Base-by-base conservation (phyloP, 2,329 filamentous ascomycete species). In the Aciculosporium take region DNA sequence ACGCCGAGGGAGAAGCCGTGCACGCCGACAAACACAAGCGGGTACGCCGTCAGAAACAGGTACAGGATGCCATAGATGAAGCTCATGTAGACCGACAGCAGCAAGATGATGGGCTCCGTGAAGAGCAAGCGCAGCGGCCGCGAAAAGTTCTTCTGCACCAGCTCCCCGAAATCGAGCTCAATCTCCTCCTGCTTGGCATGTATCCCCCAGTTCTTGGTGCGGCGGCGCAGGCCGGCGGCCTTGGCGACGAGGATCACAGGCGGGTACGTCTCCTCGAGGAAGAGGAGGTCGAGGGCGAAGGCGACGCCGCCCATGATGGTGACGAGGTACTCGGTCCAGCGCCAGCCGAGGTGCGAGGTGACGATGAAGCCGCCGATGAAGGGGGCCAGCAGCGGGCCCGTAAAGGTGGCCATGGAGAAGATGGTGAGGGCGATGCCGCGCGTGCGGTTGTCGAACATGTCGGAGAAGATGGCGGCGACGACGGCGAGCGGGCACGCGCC, bases 21-120 rank as follows among this genome's bases (percentile, higher is more conserved):
- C 4, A 87, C 69, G 23, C 69, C 66, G 46, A 80, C 67, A 62
- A 91, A 94, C 37, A 93, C 81, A 34, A 91, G 73, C 0, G 83
- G 80, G 51, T 93, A 93, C 1, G 85, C 83, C 0, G 84, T 88
- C 40, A 94, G 68, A 65, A 91, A 91, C 21, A 89, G 77, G 54
- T 91, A 94, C 1, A 94, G 73, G 1, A 91, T 67, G 13, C 69
- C 81, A 53, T 88, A 87, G 57, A 83, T 77, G 60, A 85, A 85
- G 32, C 78, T 72, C 66, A 80, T 81, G 61, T 85, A 85, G 42
- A 84, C 64, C 29, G 78, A 81, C 18, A 85, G 61, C 8, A 79
- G 62, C 0, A 74, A 65, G 42, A 85, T 77, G 42, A 85, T 82
- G 42, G 81, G 79, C 58, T 84, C 80, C 27, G 69, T 68, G 45